Base-by-base conservation (phyloP, 208 protist genomes). In the Sergeia podlipaevii region DNA sequence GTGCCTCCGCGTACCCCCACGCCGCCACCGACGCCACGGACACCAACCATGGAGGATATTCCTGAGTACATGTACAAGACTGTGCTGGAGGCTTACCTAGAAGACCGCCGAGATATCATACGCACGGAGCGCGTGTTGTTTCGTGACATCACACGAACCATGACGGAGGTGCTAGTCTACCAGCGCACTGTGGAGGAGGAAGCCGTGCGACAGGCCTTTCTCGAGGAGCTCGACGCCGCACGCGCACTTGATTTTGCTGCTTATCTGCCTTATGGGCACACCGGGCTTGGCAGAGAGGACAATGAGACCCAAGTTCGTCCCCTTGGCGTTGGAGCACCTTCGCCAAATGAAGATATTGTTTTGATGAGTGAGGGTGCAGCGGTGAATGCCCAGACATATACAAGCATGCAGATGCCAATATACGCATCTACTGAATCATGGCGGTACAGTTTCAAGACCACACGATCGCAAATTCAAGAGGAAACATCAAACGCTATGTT, bases 101-200 rank as follows among this genome's bases (percentile, higher is more conserved):
- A 59, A 29, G 49, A 71, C n/a, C 42, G 79, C 44, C 52, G 70
- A 41, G 62, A 71, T 26, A 73, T 81, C 43, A 56, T 79, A 39
- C 8, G 32, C 3, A 51, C 29, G 29, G 80, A 88, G 34, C 65
- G 76, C 20, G 54, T 56, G 46, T 39, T 29, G 20, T 79, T 74
- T 58, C 42, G 62, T 2, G 54, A 47, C 13, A 70, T 88, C 46
- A 45, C 51, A 8, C 15, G 37, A 0, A 34, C 41, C 26, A 72
- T 84, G 62, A 15, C 15, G 32, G 11, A 26, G 20, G 74, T 84
- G 62, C 20, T 84, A 1, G 21, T 33, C 5, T 43, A 59, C 34
- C 75, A 84, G 56, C 60, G 37, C 34, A 8, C 45, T 21, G 21
- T 49, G 5, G 76, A 84, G 37, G 45, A 18, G 17, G 49, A 50